Conservation (phyloP, 2,329 filamentous ascomycete species). For the Colletotrichum lini region DNA sequence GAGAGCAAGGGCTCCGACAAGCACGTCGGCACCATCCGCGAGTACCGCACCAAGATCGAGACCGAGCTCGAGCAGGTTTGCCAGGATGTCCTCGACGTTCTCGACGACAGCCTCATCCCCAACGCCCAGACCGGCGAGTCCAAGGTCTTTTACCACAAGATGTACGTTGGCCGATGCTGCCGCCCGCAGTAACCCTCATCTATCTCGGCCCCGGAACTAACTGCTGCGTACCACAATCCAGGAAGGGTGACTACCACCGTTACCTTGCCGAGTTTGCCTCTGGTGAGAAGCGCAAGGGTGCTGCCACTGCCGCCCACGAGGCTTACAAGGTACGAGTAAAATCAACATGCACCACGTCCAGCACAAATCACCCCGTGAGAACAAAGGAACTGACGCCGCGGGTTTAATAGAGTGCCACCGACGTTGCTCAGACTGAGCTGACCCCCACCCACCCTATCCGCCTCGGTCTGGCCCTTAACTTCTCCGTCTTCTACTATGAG, state of each 20-base stretch:
- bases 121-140: conserved; percentile 97
- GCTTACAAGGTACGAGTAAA: conserved; percentile 88
- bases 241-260: conserved; percentile 98
- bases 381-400: conserved; percentile 10
- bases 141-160: conserved; percentile 99
- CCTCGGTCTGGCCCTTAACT: conserved; percentile 97
- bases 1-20: conserved; percentile 98
- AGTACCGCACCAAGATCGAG: conserved; percentile 99
- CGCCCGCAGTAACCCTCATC: conserved; percentile 4
- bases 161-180: conserved; percentile 74
- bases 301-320: conserved; percentile 89
- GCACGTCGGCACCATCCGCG: conserved; percentile 93
- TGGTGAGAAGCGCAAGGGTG: conserved; percentile 91
- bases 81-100: conserved; percentile 96
- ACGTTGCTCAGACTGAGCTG: conserved; percentile 97
- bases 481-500: conserved; percentile 99
- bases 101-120: conserved; percentile 94
- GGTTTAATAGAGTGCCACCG: conserved; percentile 84
- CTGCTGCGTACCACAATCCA: conserved; percentile 55
- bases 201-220: conserved; percentile 29
- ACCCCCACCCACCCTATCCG: conserved; percentile 98
- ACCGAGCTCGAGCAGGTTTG: conserved; percentile 97
- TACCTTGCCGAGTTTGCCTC: conserved; percentile 95
- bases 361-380: not conserved
- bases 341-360: too few species aligned